A percentile compares a stretch with the other conserved stretches of the same genome.
These are phyloP conservation scores for Beauveria medogensis DNA, from an alignment of 2,329 filamentous ascomycete species.

Conservation along the genomic window DNA sequence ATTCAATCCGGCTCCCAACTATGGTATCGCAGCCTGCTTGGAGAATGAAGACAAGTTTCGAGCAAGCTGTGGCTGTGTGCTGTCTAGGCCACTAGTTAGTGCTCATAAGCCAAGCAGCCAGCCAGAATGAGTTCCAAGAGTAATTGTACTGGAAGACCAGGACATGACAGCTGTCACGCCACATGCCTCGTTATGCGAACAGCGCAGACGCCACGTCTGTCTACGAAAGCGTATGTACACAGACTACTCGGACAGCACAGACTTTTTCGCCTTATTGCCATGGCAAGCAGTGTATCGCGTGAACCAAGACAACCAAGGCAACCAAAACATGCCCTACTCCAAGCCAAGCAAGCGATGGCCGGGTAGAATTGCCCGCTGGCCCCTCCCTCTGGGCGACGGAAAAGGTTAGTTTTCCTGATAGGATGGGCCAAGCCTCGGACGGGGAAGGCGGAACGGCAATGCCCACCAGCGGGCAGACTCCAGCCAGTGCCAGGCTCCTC, in stretches of 20 bases:
- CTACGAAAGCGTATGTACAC: too few relatives aligned
- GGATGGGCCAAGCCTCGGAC: background rate
- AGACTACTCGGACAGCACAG: too few relatives aligned
- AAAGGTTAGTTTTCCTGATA: background rate
- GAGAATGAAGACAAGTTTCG: background rate
- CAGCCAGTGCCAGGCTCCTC: background rate
- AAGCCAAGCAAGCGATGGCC: background rate
- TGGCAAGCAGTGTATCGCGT: background rate
- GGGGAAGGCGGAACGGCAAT: slow-evolving; percentile 7
- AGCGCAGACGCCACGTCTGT: background rate
- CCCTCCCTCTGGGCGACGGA: background rate
- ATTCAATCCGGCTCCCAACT: background rate
- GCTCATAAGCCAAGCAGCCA: background rate
- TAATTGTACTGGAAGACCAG: background rate
- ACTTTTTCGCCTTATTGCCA: background rate
- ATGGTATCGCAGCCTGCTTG: background rate
- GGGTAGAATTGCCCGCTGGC: background rate
- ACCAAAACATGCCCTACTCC: background rate
- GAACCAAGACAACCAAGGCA: background rate
- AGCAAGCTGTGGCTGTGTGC: background rate
- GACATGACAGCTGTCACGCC: background rate
- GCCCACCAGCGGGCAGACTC: background rate
- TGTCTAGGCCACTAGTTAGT: background rate
- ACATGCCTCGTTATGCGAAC: background rate
- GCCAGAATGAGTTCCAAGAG: background rate